Percentiles rank a stretch among this genome's conserved stretches.
Evolutionary conservation across 2,329 filamentous ascomycete genomes (phyloP).

Genomic region (Sclerotinia borealis): DNA sequence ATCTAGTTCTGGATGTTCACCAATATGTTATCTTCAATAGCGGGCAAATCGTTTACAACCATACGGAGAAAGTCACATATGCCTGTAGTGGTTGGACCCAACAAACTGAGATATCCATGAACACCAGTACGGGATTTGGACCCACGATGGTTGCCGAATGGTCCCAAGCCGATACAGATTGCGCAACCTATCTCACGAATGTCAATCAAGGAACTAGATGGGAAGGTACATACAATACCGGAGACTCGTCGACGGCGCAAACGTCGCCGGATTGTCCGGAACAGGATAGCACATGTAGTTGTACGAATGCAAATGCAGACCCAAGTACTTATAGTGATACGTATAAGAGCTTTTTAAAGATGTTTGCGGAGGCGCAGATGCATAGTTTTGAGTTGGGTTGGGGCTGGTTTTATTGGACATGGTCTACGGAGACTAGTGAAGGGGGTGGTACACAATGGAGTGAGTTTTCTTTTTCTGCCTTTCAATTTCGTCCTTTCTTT

Average conservation of each 20-base stretch:
- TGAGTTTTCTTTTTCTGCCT: neutral
- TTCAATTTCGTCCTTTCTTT: conserved; percentile 48
- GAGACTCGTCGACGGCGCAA: conserved; percentile 48
- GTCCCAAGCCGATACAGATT: conserved; percentile 97
- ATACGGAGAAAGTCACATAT: conserved; percentile 78
- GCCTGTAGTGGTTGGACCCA: conserved; percentile 82
- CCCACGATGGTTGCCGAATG: conserved; percentile 95
- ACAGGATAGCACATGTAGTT: conserved; percentile 60
- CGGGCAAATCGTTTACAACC: conserved; percentile 73
- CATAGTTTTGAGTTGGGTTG: conserved; percentile 83
- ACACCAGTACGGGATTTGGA: conserved; percentile 74
- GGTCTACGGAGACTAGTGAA: conserved; percentile 74
- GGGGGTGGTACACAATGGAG: conserved; percentile 68
- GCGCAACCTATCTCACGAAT: conserved; percentile 79
- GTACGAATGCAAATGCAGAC: conserved; percentile 69
- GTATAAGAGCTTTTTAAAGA: conserved; percentile 81
- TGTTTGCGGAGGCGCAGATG: conserved; percentile 97
- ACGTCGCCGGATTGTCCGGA: conserved; percentile 72
- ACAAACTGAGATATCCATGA: conserved; percentile 67
- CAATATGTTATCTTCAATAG: conserved; percentile 98
- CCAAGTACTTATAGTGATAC: conserved; percentile 57
- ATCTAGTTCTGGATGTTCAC: conserved; percentile 89
- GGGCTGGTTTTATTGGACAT: conserved; percentile 99
- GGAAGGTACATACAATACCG: conserved; percentile 77
- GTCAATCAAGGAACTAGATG: conserved; percentile 83